Evolutionary conservation across 805 yeast species (phyloP), one percentile per base, ranked within the genome.

Genomic region (Komagataella kurtzmanii): DNA sequence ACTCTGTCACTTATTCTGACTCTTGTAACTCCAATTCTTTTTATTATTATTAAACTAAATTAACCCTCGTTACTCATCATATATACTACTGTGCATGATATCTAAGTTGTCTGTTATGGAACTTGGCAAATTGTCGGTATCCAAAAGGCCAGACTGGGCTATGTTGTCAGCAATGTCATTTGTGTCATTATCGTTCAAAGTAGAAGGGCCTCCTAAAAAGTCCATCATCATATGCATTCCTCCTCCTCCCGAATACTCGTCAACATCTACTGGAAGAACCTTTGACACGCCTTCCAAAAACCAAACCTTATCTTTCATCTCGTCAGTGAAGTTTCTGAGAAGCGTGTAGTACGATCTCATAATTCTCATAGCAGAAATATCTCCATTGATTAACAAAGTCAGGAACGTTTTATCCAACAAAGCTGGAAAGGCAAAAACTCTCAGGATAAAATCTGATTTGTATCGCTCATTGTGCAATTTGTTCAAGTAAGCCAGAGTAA

Each of bases 341-440:
- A 90, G 68, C 52, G 85, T 81, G 68, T 90, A 90, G 70, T 90
- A 90, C 52, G 86, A 83, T 57, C 95, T 73, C 87, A 91, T 87
- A 55, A 91, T 88, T 58, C 95, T 73, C 88, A 88, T 88, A 2
- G 97, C 95, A 49, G 83, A 78, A 40, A 83, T 66, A 65, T 91
- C 97, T 48, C 96, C 95, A 8, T 83, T 77, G 80, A 87, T 85
- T 47, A 91, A 72, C 46, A 88, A 65, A 1, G 86, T 81, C 43
- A 90, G 71, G 57, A 91, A 85, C 18, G 80, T 77, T 63, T 83
- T 85, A 63, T 91, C 97, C 57, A 91, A 70, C 49, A 91, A 67
- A 0, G 97, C 98, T 6, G 97, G 97, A 66, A 90, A 89, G 3
- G 96, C 89, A 71, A 91, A 89, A 14, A 90, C 84, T 49, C 97